Base-by-base conservation (phyloP, 768 basidiomycete species). In the Rhodotorula sphaerocarpa region DNA sequence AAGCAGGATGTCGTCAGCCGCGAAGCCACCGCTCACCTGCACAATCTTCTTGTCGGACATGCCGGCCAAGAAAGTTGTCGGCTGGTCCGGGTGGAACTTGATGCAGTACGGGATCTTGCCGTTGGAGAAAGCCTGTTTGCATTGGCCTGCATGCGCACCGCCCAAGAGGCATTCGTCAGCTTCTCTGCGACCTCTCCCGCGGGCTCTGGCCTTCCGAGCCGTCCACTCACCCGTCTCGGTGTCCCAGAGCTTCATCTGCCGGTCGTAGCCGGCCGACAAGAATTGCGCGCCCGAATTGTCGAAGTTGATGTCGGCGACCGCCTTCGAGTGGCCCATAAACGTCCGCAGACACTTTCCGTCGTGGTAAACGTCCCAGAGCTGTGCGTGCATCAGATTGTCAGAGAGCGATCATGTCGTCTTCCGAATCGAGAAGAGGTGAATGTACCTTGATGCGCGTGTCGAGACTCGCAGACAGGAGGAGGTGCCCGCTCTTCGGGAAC, bases 21-120 rank as follows among this genome's bases (percentile, higher is more conserved):
- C 36, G 36, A 10, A 9, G 36, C 10, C 23, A 43, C 47, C 47
- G 71, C 80, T 61, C 72, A 90, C 92, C 81, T 96, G 93, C 43
- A 97, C 88, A 69, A 99, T 95, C 77, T 96, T 97, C 79, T 97
- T 97, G 78, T 97, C 92, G 44, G 86, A 88, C 95, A 97, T 99
- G 64, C 95, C 95, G 52, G 93, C 93, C 50, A 97, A 79, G 79
- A 96, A 97, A 55, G 92, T 86, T 73, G 95, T 79, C 74, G 96
- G 91, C 75, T 96, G 96, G 72, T 96, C 91, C 10, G 95, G 95
- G 75, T 97, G 88, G 79, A 96, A 99, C 57, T 85, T 83, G 57
- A 97, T 80, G 54, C 93, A 90, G 74, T 96, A 91, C 16, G 95
- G 91, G 25, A 91, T 91, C 79, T 96, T 96, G 66, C 93, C 95